These are phyloP conservation scores for Colletotrichum sp. DNA, from an alignment of 2,329 filamentous ascomycete species.

Conservation along the genomic window DNA sequence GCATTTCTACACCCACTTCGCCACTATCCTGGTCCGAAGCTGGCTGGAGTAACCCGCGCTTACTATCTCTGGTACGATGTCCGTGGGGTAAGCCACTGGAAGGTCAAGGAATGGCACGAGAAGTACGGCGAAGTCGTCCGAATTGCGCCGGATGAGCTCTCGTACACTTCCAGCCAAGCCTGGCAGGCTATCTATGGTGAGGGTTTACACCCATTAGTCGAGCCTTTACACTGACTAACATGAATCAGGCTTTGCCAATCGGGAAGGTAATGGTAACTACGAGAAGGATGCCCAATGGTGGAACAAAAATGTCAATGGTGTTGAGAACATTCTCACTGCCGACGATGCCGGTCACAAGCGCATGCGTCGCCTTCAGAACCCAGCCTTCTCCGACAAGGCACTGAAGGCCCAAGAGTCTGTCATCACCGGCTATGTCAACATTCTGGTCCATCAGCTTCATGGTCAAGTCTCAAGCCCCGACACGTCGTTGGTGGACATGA, in stretches of 20 bases:
- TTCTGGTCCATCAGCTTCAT: slow-evolving; percentile 26
- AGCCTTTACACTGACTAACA: neutral
- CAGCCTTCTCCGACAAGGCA: slow-evolving; percentile 32
- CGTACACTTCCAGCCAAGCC: slow-evolving; percentile 35
- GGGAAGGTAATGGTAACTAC: slow-evolving; percentile 8
- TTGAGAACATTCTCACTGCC: slow-evolving; percentile 16
- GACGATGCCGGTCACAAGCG: slow-evolving; percentile 23
- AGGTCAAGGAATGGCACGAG: slow-evolving; percentile 23
- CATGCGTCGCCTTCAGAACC: slow-evolving; percentile 26
- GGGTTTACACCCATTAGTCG: neutral
- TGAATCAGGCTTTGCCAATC: neutral
- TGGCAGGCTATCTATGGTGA: slow-evolving; percentile 45
- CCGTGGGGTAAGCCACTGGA: slow-evolving; percentile 13
- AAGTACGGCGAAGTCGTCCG: slow-evolving; percentile 39
- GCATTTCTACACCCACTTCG: slow-evolving; percentile 33
- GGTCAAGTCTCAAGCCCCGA: slow-evolving; percentile 6
- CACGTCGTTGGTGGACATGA: slow-evolving; percentile 23
- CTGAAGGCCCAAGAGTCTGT: slow-evolving; percentile 33
- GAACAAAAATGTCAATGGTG: slow-evolving; percentile 19
- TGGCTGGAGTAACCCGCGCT: slow-evolving; percentile 16
- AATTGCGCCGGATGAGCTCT: slow-evolving; percentile 40
- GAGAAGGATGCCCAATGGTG: slow-evolving; percentile 18
- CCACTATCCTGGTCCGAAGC: slow-evolving; percentile 31
- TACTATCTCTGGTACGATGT: slow-evolving; percentile 16
- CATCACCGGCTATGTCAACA: slow-evolving; percentile 29